These are phyloP conservation scores for Vachellia pachyceras DNA, from an alignment of 306 rosid species.

Conservation along the genomic window DNA sequence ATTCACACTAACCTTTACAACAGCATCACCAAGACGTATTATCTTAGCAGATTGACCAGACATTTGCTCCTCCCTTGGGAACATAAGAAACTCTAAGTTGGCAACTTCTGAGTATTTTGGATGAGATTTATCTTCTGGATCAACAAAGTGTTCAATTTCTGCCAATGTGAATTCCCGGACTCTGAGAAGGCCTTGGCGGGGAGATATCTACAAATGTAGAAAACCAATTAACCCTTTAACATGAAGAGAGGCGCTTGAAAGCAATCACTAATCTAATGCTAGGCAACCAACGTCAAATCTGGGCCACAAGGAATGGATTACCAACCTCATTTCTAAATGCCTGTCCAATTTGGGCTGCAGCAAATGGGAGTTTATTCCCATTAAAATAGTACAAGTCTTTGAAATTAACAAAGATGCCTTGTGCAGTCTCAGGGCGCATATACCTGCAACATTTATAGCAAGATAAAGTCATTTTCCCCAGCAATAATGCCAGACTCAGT, in stretches of 20 bases:
- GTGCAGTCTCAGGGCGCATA: slow-evolving; percentile 98
- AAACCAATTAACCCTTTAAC: slow-evolving; percentile 5
- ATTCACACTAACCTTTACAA: slow-evolving; percentile 65
- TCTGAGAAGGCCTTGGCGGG: slow-evolving; percentile 96
- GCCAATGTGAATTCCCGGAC: slow-evolving; percentile 96
- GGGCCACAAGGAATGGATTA: not conserved
- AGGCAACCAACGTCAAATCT: not conserved
- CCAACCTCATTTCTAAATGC: slow-evolving; percentile 95
- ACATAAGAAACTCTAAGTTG: slow-evolving; percentile 84
- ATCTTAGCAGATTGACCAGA: slow-evolving; percentile 80
- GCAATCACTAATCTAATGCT: not conserved
- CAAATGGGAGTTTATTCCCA: slow-evolving; percentile 91
- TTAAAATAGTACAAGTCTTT: slow-evolving; percentile 87
- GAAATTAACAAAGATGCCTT: slow-evolving; percentile 94
- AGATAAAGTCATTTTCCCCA: not conserved
- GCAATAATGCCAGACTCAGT: not conserved
- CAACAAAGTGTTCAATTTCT: slow-evolving; percentile 97
- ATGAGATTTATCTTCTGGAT: slow-evolving; percentile 92
- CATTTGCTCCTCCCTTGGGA: slow-evolving; percentile 87
- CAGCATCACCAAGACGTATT: slow-evolving; percentile 78
- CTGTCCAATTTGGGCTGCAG: slow-evolving; percentile 97
- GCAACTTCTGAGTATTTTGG: slow-evolving; percentile 79
- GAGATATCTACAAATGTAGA: slow-evolving; percentile 72
- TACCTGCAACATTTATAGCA: slow-evolving; percentile 54
- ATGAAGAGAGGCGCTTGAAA: not conserved